Conservation (phyloP, 2,329 filamentous ascomycete genomes). For the Epichloe gansuensis region DNA sequence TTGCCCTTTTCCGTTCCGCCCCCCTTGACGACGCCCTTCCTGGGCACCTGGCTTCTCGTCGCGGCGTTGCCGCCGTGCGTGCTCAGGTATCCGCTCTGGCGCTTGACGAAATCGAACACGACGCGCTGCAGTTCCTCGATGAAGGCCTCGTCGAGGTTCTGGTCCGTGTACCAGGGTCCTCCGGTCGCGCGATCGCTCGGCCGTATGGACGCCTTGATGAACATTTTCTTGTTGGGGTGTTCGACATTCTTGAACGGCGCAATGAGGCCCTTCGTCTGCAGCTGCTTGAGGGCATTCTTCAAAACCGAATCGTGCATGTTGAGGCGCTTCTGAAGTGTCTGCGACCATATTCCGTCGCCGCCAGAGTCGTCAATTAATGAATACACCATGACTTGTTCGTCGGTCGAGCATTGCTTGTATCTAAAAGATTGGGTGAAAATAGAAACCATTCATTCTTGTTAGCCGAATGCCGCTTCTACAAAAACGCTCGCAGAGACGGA, state of each 20-base stretch:
- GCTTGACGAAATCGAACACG: slow-evolving; percentile 61
- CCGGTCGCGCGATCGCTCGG: slow-evolving; percentile 86
- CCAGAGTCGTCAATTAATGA: slow-evolving; percentile 77
- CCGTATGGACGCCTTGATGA: slow-evolving; percentile 74
- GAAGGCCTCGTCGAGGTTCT: slow-evolving; percentile 78
- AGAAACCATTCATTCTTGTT: background rate
- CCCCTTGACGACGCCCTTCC: slow-evolving; percentile 43
- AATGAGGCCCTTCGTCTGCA: slow-evolving; percentile 73
- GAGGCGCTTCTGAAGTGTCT: slow-evolving; percentile 65
- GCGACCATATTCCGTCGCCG: slow-evolving; percentile 80
- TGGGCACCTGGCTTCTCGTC: slow-evolving; percentile 33
- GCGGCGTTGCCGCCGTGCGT: slow-evolving; percentile 18
- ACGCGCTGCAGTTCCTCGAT: slow-evolving; percentile 64
- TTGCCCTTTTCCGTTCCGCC: slow-evolving; percentile 29
- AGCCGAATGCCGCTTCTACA: background rate
- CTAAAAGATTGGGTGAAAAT: slow-evolving; percentile 19
- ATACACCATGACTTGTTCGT: slow-evolving; percentile 78
- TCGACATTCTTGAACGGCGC: slow-evolving; percentile 86
- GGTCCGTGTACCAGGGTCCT: slow-evolving; percentile 88
- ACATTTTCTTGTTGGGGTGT: slow-evolving; percentile 85
- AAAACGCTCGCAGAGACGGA: no score
- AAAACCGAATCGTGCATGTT: slow-evolving; percentile 76
- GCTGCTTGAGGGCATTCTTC: slow-evolving; percentile 68
- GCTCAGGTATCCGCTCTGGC: slow-evolving; percentile 54
- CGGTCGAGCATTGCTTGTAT: slow-evolving; percentile 46